Evolutionary conservation across 192 early-diverging fungal species (phyloP).

Genomic region (Backusella westeae): DNA sequence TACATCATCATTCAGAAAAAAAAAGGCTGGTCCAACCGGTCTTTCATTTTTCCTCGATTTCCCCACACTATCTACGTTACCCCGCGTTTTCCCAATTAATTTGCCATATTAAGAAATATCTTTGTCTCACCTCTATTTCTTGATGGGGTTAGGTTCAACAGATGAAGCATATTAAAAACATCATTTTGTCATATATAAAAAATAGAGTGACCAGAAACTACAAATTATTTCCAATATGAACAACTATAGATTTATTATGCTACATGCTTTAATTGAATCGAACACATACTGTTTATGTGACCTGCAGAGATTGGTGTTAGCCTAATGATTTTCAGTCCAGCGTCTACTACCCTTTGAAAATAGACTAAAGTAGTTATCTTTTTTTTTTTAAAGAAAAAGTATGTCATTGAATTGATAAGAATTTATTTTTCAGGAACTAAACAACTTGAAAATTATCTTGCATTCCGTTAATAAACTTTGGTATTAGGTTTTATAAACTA

Average conservation of each 20-base stretch:
- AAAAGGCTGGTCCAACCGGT: neutral
- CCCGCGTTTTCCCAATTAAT: slow-evolving; percentile 1
- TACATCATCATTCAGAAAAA: neutral
- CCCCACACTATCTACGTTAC: neutral
- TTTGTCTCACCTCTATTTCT: neutral
- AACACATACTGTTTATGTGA: no score
- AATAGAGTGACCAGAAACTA: no score
- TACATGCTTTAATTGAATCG: no score
- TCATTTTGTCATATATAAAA: no score
- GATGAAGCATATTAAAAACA: neutral
- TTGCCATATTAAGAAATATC: neutral
- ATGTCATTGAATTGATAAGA: neutral
- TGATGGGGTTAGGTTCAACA: neutral
- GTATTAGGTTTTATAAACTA: neutral
- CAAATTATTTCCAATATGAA: no score
- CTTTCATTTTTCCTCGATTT: neutral
- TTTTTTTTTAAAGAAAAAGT: neutral
- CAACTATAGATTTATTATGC: no score
- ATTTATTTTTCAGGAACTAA: neutral
- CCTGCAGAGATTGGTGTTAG: no score
- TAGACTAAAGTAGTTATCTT: neutral
- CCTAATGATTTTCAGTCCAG: neutral
- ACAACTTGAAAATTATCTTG: neutral
- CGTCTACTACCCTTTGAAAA: neutral
- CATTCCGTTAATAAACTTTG: neutral